Base-by-base conservation (phyloP, 768 basidiomycete species). In the Suillus brevipes region DNA sequence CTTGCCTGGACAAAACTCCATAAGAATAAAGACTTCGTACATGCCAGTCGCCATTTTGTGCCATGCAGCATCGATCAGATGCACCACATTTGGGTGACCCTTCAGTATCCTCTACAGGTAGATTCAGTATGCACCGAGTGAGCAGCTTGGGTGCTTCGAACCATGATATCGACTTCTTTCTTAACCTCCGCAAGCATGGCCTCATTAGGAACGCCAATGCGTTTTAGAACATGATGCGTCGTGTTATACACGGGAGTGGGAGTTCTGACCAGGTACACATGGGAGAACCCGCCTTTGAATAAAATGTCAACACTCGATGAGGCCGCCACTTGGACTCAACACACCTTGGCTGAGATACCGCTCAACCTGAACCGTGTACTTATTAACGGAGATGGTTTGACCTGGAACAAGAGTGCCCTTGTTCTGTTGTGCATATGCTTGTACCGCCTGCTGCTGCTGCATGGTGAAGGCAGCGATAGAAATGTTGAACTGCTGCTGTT, bases 111-210 rank as follows among this genome's bases (percentile, higher is more conserved):
- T 88, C 95, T 97, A 78, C 66, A 72, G 70, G 68, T 36, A 75
- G 63, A 62, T 64, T 70, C 69, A 78, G 70, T 78, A 75, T 67
- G 64, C 68, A 65, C 73, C 53, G 59, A 66, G 43, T 56, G 67
- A 20, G 62, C 25, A 59, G 55, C 34, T 65, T 49, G 6, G 47
- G 64, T 62, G 66, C 50, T 68, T 68, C 84, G 71, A 72, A 98
- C 97, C 97, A 99, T 99, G 68, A 99, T 93, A 72, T 99, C 95
- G 53, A 99, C 97, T 78, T 99, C 97, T 79, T 91, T 95, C 83
- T 94, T 92, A 50, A 99, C 97, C 71, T 97, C 96, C 14, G 88
- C 85, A 63, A 99, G 86, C 84, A 96, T 93, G 42, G 84, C 80
- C 74, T 98, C 94, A 74, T 90, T 93, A 31, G 92, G 84, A 53